These are phyloP conservation scores for Leucoagaricus sp. DNA, from an alignment of 1,284 basidiomycete species.

Conservation along the genomic window DNA sequence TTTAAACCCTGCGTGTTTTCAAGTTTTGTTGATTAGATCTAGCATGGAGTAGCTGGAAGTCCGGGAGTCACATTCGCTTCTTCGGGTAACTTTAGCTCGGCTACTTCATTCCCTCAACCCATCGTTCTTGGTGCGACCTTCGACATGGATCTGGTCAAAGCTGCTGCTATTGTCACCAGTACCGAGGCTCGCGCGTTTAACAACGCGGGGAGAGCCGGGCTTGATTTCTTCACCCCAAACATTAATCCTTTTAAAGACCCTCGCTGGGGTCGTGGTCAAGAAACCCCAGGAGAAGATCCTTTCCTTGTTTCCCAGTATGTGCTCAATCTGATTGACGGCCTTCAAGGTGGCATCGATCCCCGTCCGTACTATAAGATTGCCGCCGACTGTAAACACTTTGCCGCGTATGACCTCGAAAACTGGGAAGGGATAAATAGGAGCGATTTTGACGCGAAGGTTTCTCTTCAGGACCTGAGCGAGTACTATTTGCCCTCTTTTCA, in stretches of 20 bases:
- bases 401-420: constrained; percentile 57
- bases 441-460: constrained; percentile 53
- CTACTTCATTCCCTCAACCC: constrained; percentile 69
- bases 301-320: constrained; percentile 55
- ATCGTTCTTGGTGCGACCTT: constrained; percentile 93
- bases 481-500: constrained; percentile 58
- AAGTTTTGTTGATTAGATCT: background rate
- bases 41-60: constrained; percentile 56
- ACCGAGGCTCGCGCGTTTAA: constrained; percentile 61
- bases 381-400: constrained; percentile 61
- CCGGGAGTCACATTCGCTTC: constrained; percentile 51
- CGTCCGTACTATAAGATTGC: constrained; percentile 49
- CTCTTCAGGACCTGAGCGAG: constrained; percentile 54
- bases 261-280: constrained; percentile 63
- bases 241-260: constrained; percentile 65
- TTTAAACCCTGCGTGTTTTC: background rate
- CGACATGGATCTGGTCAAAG: constrained; percentile 54
- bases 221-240: constrained; percentile 60
- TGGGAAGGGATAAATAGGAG: constrained; percentile 51
- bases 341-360: constrained; percentile 58
- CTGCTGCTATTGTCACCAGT: constrained; percentile 48
- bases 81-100: constrained; percentile 51
- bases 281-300: constrained; percentile 62
- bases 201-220: constrained; percentile 48
- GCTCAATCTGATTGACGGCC: constrained; percentile 50